Evolutionary conservation across 345 rosid genomes (phyloP).

Genomic region (Sisymbrium altissimum): DNA sequence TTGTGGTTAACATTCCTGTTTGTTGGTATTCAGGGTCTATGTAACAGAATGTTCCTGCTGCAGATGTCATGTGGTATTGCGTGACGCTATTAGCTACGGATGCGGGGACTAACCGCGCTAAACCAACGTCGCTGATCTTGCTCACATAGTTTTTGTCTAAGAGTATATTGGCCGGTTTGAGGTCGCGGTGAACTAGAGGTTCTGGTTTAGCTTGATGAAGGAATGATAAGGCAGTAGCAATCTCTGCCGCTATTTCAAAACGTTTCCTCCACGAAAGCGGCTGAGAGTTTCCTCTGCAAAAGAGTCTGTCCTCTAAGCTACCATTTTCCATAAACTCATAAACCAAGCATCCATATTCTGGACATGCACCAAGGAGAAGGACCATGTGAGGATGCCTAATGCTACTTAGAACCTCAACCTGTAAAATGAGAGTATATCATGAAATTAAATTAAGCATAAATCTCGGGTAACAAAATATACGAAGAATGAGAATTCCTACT

Average conservation of each 20-base stretch:
- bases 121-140: constrained; percentile 90
- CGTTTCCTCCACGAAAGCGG: constrained; percentile 69
- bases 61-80: constrained; percentile 75
- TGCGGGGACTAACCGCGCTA: constrained; percentile 81
- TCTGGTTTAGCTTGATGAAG: constrained; percentile 94
- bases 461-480: background rate
- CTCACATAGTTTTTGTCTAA: constrained; percentile 66
- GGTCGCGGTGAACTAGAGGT: constrained; percentile 83
- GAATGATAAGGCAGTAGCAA: constrained; percentile 71
- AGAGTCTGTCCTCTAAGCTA: constrained; percentile 73
- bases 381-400: constrained; percentile 92
- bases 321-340: constrained; percentile 78
- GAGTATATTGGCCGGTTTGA: constrained; percentile 89
- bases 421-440: background rate
- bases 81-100: constrained; percentile 72
- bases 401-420: constrained; percentile 79
- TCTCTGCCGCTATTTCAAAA: constrained; percentile 70
- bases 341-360: constrained; percentile 78
- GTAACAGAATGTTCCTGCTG: constrained; percentile 89
- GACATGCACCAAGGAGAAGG: constrained; percentile 83
- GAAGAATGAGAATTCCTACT: constrained; percentile 33
- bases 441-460: background rate
- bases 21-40: constrained; percentile 93
- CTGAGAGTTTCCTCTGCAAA: constrained; percentile 50
- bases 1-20: constrained; percentile 71